Conservation (phyloP, 805 yeast genomes). For the Saturnispora zaruensis region DNA sequence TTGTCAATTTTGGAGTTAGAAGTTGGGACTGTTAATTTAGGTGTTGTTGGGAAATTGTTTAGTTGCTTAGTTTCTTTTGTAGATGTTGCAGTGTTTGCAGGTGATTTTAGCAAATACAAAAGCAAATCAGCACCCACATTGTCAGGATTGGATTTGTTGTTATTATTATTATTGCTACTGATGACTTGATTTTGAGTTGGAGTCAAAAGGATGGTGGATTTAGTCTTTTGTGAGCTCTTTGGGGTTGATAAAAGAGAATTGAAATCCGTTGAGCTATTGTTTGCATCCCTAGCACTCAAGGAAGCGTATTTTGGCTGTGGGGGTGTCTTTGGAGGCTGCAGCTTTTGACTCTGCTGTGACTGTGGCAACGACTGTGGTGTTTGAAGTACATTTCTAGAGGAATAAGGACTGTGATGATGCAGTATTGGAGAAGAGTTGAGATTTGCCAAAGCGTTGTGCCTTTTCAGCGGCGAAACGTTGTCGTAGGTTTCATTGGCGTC, state of each 20-base stretch:
- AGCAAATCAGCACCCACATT: slow-evolving; percentile 75
- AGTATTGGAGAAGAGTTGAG: slow-evolving; percentile 26
- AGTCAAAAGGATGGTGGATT: slow-evolving; percentile 22
- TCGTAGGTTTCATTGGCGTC: slow-evolving; percentile 12
- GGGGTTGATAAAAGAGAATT: slow-evolving; percentile 26
- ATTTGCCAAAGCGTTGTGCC: slow-evolving; percentile 19
- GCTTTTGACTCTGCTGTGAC: slow-evolving; percentile 10
- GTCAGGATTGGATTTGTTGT: slow-evolving; percentile 12
- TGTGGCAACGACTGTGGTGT: slow-evolving; percentile 15
- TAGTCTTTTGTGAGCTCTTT: slow-evolving; percentile 16
- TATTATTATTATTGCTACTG: background rate
- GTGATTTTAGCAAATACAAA: slow-evolving; percentile 77
- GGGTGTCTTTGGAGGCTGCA: slow-evolving; percentile 27
- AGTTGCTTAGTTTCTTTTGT: slow-evolving; percentile 13
- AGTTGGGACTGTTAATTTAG: slow-evolving; percentile 17
- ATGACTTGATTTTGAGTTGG: slow-evolving; percentile 27
- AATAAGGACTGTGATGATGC: slow-evolving; percentile 18
- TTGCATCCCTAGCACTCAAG: background rate
- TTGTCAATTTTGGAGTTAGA: slow-evolving; percentile 22
- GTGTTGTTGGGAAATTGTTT: slow-evolving; percentile 3
- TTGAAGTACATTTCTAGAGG: slow-evolving; percentile 12
- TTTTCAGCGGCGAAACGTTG: slow-evolving; percentile 23
- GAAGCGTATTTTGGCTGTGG: slow-evolving; percentile 16
- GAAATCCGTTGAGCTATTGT: background rate
- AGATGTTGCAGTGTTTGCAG: slow-evolving; percentile 29